A percentile compares a stretch with the other conserved stretches of the same genome.
Evolutionary conservation across 768 basidiomycete species (phyloP).

Genomic region (Leccinum disarticulatum): DNA sequence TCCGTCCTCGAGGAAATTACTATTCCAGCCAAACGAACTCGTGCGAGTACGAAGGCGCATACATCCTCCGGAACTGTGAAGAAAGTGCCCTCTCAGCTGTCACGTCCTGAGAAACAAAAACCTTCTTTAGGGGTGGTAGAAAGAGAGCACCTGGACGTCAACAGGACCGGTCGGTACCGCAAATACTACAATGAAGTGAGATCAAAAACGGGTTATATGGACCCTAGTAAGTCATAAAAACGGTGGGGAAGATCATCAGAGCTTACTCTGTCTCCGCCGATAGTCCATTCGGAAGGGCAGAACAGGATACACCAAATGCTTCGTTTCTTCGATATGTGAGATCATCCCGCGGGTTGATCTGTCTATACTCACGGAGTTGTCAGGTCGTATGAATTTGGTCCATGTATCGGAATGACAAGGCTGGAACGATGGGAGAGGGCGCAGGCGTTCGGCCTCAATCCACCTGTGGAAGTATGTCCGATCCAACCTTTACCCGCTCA

Average conservation of each 20-base stretch:
- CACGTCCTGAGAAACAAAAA: slow-evolving; percentile 9
- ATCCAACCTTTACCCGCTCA: neutral
- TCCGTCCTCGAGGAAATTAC: neutral
- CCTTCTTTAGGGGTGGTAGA: slow-evolving; percentile 12
- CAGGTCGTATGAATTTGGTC: slow-evolving; percentile 79
- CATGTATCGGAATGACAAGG: slow-evolving; percentile 75
- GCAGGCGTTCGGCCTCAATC: slow-evolving; percentile 69
- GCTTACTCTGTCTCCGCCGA: slow-evolving; percentile 3
- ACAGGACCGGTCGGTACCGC: slow-evolving; percentile 54
- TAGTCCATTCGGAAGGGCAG: slow-evolving; percentile 67
- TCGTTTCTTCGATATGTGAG: slow-evolving; percentile 76
- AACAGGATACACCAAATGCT: slow-evolving; percentile 70
- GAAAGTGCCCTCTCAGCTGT: neutral
- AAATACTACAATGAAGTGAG: slow-evolving; percentile 47
- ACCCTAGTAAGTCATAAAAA: slow-evolving; percentile 51
- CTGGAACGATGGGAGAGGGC: slow-evolving; percentile 90
- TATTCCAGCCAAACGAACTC: slow-evolving; percentile 25
- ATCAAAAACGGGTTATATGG: slow-evolving; percentile 52
- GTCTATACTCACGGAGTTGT: slow-evolving; percentile 4
- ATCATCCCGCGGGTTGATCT: neutral
- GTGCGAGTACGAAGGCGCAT: slow-evolving; percentile 25
- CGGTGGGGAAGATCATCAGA: neutral
- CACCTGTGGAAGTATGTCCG: slow-evolving; percentile 67
- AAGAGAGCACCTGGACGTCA: slow-evolving; percentile 37
- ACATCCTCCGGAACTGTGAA: slow-evolving; percentile 6